These are phyloP conservation scores for Aspergillus phoenicis DNA, from an alignment of 2,329 filamentous ascomycete genomes.

Conservation along the genomic window DNA sequence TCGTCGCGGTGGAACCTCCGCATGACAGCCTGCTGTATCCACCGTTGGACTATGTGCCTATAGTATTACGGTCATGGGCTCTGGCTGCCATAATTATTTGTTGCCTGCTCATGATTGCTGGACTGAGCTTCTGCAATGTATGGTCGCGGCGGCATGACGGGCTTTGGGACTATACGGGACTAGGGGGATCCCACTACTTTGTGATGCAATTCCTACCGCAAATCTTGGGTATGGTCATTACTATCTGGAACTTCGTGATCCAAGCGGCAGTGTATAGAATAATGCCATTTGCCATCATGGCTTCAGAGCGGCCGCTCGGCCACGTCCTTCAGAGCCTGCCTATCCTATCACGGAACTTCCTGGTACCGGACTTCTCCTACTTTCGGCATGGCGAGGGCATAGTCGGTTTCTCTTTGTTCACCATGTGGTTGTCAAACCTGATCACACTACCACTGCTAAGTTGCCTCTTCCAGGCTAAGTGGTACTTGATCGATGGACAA, in stretches of 20 bases:
- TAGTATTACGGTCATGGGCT: slow-evolving; percentile 67
- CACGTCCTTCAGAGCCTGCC: slow-evolving; percentile 66
- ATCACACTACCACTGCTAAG: slow-evolving; percentile 82
- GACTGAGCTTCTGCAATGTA: slow-evolving; percentile 71
- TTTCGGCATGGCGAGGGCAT: slow-evolving; percentile 70
- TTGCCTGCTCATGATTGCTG: slow-evolving; percentile 70
- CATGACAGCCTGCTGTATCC: slow-evolving; percentile 49
- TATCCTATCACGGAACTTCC: slow-evolving; percentile 62
- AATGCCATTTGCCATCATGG: slow-evolving; percentile 77
- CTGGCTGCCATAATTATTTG: slow-evolving; percentile 63
- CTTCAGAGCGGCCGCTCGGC: slow-evolving; percentile 61
- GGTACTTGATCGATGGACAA: slow-evolving; percentile 60
- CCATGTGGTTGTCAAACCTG: slow-evolving; percentile 72
- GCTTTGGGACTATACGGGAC: slow-evolving; percentile 67
- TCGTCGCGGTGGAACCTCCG: slow-evolving; percentile 52
- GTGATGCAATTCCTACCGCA: slow-evolving; percentile 84
- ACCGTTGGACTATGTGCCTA: slow-evolving; percentile 69
- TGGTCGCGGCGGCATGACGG: slow-evolving; percentile 67
- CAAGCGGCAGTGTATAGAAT: slow-evolving; percentile 74
- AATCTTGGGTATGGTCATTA: slow-evolving; percentile 68
- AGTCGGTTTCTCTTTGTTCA: slow-evolving; percentile 65
- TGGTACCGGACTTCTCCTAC: slow-evolving; percentile 69
- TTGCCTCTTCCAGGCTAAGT: slow-evolving; percentile 70
- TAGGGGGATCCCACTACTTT: slow-evolving; percentile 77
- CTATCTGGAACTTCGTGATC: slow-evolving; percentile 77